Evolutionary conservation across 1,139 yeast species (phyloP).

Genomic region (Hanseniaspora sp.): DNA sequence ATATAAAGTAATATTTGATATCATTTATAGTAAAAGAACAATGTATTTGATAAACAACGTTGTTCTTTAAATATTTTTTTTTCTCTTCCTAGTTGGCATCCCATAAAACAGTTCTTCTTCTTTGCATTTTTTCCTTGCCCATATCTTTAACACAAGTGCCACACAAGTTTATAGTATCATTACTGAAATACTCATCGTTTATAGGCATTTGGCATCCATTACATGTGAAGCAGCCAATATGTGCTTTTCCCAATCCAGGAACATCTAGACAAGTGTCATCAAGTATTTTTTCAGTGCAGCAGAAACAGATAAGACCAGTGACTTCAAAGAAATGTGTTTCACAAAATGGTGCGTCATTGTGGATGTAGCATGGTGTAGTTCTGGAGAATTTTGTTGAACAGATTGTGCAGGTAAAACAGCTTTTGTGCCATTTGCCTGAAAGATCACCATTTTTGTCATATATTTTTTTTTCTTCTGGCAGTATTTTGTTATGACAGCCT

Average conservation of each 20-base stretch:
- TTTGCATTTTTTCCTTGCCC: slow-evolving; percentile 5
- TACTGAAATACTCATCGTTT: slow-evolving; percentile 12
- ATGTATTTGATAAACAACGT: background rate
- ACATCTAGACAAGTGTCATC: slow-evolving; percentile 14
- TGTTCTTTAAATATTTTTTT: background rate
- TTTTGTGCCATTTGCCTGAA: slow-evolving; percentile 89
- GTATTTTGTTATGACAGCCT: slow-evolving; percentile 42
- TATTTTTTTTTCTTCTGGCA: slow-evolving; percentile 41
- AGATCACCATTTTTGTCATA: slow-evolving; percentile 50
- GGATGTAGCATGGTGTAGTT: slow-evolving; percentile 64
- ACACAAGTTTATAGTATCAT: slow-evolving; percentile 9
- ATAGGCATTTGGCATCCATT: background rate
- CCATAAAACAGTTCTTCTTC: slow-evolving; percentile 15
- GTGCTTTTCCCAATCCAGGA: slow-evolving; percentile 5
- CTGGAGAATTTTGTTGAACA: slow-evolving; percentile 50
- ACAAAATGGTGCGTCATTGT: slow-evolving; percentile 72
- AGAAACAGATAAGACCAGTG: slow-evolving; percentile 8
- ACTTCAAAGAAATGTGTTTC: slow-evolving; percentile 28
- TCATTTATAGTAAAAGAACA: background rate
- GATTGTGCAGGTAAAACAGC: slow-evolving; percentile 64
- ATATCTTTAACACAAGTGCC: slow-evolving; percentile 1
- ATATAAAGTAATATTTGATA: no score
- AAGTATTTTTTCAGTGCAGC: slow-evolving; percentile 4
- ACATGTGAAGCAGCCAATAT: slow-evolving; percentile 14
- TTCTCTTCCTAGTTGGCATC: slow-evolving; percentile 3